A percentile compares a stretch with the other conserved stretches of the same genome.
These are phyloP conservation scores for Neurospora sp. DNA, from an alignment of 495 filamentous ascomycete genomes.

Conservation along the genomic window DNA sequence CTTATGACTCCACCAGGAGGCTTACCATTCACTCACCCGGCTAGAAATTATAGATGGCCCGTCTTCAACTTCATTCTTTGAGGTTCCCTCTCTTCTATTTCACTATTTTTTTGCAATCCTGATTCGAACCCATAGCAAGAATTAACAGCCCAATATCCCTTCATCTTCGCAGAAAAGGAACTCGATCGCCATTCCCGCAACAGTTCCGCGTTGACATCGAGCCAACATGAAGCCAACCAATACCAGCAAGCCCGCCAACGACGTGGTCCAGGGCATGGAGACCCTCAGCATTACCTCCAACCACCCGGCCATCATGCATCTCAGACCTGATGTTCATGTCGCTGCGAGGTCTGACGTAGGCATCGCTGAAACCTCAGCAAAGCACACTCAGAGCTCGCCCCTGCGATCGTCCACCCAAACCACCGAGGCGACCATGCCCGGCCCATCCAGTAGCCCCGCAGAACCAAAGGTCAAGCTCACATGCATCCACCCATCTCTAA, in stretches of 20 bases:
- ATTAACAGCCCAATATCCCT: not conserved
- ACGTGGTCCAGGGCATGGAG: not conserved
- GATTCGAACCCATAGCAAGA: not conserved
- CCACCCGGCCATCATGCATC: not conserved
- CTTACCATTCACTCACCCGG: not conserved
- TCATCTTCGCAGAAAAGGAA: not conserved
- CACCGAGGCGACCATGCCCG: not conserved
- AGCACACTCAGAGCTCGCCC: not conserved
- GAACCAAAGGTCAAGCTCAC: not conserved
- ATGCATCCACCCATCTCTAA: not conserved
- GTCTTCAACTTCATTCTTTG: not conserved
- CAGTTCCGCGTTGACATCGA: not conserved
- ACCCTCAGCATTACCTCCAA: not conserved
- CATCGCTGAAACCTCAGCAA: too few relatives aligned
- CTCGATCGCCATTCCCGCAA: not conserved
- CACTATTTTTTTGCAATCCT: not conserved
- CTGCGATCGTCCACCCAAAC: not conserved
- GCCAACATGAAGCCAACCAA: not conserved
- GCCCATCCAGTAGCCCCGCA: not conserved
- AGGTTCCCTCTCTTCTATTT: not conserved
- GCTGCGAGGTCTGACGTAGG: too few relatives aligned
- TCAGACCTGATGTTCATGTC: too few relatives aligned
- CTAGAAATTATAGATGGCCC: not conserved
- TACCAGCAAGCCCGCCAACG: not conserved
- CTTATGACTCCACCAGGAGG: not conserved